Evolutionary conservation across 2,329 filamentous ascomycete species (phyloP), one percentile per base, ranked within the genome.

Genomic region (Alternaria sp.): DNA sequence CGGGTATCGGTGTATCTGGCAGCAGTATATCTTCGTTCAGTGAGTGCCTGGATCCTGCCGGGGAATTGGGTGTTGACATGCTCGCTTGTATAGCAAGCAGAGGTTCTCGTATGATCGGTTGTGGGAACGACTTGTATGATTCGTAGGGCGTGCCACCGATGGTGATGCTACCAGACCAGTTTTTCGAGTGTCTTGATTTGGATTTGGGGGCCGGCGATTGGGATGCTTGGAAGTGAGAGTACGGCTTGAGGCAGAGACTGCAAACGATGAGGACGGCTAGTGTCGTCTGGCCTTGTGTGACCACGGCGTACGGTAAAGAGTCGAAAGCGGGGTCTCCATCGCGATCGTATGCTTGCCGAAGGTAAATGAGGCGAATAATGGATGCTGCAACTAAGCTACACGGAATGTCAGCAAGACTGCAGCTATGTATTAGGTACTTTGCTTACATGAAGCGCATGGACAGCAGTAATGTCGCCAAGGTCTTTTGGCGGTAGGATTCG

Each of bases 241-340:
- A 67, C 1, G 67, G 69, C 26, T 68, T 67, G 17, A 77, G 56
- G 5, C 66, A 67, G 11, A 69, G 67, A 4, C 52, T 69, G 47
- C 71, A 75, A 43, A 71, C 61, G 9, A 77, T 46, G 13, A 76
- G 62, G 4, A 71, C 61, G 23, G 71, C 71, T 17, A 76, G 61
- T 1, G 68, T 66, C 10, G 69, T 63, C 36, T 76, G 72, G 26
- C 55, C 55, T 63, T 73, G 72, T 15, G 72, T 72, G n/a, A 63
- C 59, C 26, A 73, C 67, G 15, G 46, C 50, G 51, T 74, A 76
- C 3, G 70, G 72, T 13, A 72, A 67, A 25, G 57, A 71, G 32
- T 66, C 57, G 47, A 70, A 72, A 15, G 70, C 59, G 26, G 61
- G 63, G 44, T 74, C 68, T 2, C 61, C 45, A 12, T 45, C 25